Conservation (phyloP, 1,139 yeast genomes). For the Blastobotrys proliferans region DNA sequence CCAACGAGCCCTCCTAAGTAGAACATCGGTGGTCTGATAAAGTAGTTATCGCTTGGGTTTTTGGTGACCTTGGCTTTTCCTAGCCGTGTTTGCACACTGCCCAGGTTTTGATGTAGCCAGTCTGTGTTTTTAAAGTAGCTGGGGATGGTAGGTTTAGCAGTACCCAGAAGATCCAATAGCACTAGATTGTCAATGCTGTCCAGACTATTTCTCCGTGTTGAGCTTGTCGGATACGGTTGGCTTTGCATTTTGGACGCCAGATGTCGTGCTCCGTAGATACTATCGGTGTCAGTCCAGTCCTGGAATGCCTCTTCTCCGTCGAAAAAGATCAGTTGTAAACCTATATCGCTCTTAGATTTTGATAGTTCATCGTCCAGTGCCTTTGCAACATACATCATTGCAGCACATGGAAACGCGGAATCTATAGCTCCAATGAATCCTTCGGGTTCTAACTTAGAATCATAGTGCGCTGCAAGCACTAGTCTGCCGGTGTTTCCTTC, state of each 20-base stretch:
- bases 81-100: conserved; percentile 25
- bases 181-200: conserved; percentile 42
- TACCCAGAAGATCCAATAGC: conserved; percentile 49
- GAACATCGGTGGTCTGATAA: conserved; percentile 22
- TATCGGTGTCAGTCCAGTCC: conserved; percentile 48
- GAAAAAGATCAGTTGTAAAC: conserved; percentile 49
- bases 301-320: conserved; percentile 59
- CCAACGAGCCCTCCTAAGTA: conserved; percentile 36
- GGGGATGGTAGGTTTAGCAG: conserved; percentile 37
- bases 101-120: conserved; percentile 37
- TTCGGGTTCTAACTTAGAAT: conserved; percentile 45
- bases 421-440: conserved; percentile 60
- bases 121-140: conserved; percentile 46
- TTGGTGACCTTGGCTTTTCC: conserved; percentile 18
- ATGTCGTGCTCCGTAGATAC: conserved; percentile 53
- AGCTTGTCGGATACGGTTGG: conserved; percentile 6
- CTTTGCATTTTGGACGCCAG: conserved; percentile 42
- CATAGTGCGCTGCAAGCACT: conserved; percentile 53
- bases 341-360: conserved; percentile 30
- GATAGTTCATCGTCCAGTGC: conserved; percentile 32
- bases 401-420: conserved; percentile 54
- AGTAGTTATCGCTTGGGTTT: conserved; percentile 15
- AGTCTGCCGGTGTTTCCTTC: conserved; percentile 33
- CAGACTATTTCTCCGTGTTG: conserved; percentile 22
- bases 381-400: conserved; percentile 44